Base-by-base conservation (phyloP, 208 protist genomes). In the Leishmania gerbilli region DNA sequence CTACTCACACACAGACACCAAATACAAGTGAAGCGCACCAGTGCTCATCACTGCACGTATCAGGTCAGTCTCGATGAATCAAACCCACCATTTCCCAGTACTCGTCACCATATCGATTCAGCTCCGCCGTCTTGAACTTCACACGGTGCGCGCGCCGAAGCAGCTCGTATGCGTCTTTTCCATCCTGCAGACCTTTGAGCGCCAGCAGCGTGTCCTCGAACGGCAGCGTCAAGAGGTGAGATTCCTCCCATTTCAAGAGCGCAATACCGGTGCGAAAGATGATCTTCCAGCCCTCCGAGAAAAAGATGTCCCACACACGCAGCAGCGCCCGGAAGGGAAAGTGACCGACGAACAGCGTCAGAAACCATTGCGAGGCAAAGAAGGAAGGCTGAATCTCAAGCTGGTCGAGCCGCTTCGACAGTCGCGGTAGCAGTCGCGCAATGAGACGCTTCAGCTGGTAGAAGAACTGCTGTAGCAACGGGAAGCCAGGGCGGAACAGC, bases 251-350 rank as follows among this genome's bases (percentile, higher is more conserved):
- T 81, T 97, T 92, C 87, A 98, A 85, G 75, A 98, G 83, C 15
- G 93, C 92, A 58, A 98, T 92, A 19, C 87, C 94, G 58, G 93
- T 92, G 62, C 96, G 89, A 82, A 98, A 98, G 74, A 98, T 90
- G n/a, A 98, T 95, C 78, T 98, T 98, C 96, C 96, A 98, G 11
- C 95, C 95, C 76, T 98, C 96, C 51, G 88, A 91, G 75, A 98
- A 92, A 87, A 98, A 98, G 47, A 98, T 88, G 82, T 98, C 96
- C 95, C 96, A 98, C n/a, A 98, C 88, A 24, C 95, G 92, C 51
- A 98, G 85, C 69, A 98, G 56, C 7, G 92, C 89, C 27, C 93
- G 91, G 67, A 98, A 98, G 2, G 91, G 89, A 79, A 98, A 97
- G 80, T 97, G 90, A 71, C 92, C 94, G 15, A 95, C 95, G 84